These are phyloP conservation scores for Amoebophrya sp. DNA, from an alignment of 169 alveolate species.

Conservation along the genomic window DNA sequence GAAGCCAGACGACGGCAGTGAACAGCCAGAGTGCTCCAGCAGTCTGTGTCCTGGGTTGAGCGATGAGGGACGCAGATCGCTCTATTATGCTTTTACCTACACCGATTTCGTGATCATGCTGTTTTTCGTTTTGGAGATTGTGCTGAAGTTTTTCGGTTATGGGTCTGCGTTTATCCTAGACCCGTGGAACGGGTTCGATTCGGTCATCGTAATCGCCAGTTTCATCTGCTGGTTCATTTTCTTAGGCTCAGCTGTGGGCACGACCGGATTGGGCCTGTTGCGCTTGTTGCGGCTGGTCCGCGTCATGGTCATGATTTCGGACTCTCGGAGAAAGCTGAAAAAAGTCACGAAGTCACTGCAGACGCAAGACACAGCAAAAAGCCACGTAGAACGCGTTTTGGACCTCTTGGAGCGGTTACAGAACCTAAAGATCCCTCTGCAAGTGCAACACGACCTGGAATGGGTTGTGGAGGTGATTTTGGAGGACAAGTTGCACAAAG, in stretches of 20 bases:
- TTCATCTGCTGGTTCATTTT: conserved; percentile 8
- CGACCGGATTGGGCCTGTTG: conserved; percentile 24
- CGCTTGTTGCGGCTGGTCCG: conserved; percentile 26
- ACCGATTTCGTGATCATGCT: conserved; percentile 15
- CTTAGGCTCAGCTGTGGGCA: not conserved
- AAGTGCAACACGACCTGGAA: not conserved
- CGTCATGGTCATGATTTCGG: conserved; percentile 34
- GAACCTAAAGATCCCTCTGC: not conserved
- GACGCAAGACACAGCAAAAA: not conserved
- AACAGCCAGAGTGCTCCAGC: not conserved
- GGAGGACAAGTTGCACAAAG: conserved; percentile 26
- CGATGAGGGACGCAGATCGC: not conserved
- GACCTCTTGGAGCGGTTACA: conserved; percentile 29
- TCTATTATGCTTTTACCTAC: not conserved
- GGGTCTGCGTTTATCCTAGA: not conserved
- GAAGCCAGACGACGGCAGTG: not conserved
- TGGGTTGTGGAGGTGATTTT: conserved; percentile 32
- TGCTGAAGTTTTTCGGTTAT: conserved; percentile 25
- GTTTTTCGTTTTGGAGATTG: conserved; percentile 19
- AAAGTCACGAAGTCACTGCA: not conserved
- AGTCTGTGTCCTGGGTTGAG: not conserved
- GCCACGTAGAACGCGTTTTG: conserved; percentile 24
- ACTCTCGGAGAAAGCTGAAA: conserved; percentile 24
- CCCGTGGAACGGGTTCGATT: conserved; percentile 30
- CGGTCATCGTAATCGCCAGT: conserved; percentile 24